These are phyloP conservation scores for Quercus variabilis DNA, from an alignment of 306 rosid genomes.

Conservation along the genomic window DNA sequence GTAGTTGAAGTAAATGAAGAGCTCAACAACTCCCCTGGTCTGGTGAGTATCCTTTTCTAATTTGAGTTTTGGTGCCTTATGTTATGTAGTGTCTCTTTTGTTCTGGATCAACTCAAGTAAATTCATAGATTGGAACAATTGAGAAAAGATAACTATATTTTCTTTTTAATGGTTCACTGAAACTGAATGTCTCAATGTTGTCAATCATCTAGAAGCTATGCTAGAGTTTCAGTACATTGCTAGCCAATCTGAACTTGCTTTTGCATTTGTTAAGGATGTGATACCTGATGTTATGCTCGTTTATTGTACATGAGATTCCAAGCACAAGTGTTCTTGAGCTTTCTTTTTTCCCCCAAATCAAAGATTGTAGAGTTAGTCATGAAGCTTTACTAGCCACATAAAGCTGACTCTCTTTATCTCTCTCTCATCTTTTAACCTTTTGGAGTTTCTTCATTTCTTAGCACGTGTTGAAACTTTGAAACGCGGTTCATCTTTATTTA, in stretches of 20 bases:
- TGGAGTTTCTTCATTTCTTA: too few relatives aligned
- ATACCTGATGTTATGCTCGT: neutral
- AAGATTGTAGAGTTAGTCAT: too few relatives aligned
- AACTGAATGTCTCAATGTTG: neutral
- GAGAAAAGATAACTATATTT: neutral
- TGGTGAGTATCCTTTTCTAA: conserved; percentile 53
- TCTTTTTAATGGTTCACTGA: neutral
- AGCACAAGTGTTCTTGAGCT: neutral
- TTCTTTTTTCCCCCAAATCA: too few relatives aligned
- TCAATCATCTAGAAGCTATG: neutral
- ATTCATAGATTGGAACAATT: neutral
- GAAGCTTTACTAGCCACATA: too few relatives aligned
- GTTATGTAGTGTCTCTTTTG: neutral
- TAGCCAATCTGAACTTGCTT: neutral
- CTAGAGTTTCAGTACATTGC: neutral
- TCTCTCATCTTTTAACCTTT: too few relatives aligned
- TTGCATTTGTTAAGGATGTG: neutral
- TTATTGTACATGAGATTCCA: neutral
- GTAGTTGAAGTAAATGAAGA: conserved; percentile 60
- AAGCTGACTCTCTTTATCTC: too few relatives aligned
- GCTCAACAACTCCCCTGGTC: conserved; percentile 75
- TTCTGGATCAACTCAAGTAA: neutral
- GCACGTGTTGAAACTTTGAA: too few relatives aligned
- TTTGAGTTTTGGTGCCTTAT: neutral
- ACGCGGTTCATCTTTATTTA: too few relatives aligned